These are phyloP conservation scores for Sphaerobolus stellatus DNA, from an alignment of 1,284 basidiomycete genomes.

Conservation along the genomic window DNA sequence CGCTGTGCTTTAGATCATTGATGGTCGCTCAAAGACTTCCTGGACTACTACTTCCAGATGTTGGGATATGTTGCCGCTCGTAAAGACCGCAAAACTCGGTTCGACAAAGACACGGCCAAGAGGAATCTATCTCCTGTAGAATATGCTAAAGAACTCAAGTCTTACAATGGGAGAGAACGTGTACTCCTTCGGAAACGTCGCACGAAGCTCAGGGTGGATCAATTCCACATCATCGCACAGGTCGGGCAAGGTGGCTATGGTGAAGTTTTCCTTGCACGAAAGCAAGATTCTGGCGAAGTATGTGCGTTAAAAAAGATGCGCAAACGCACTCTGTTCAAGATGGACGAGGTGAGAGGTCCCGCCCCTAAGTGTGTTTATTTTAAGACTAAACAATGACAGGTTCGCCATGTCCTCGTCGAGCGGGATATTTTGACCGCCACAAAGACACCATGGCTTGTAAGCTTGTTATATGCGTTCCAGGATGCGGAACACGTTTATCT, in stretches of 20 bases:
- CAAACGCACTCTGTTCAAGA: slow-evolving; percentile 90
- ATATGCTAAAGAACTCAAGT: slow-evolving; percentile 80
- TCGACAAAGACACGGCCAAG: slow-evolving; percentile 78
- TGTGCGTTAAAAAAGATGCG: slow-evolving; percentile 96
- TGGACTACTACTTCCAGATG: slow-evolving; percentile 93
- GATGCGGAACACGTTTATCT: slow-evolving; percentile 88
- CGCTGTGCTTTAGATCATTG: background rate
- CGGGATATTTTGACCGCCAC: slow-evolving; percentile 94
- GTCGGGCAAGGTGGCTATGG: slow-evolving; percentile 97
- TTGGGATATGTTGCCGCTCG: slow-evolving; percentile 84
- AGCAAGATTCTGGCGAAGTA: slow-evolving; percentile 89
- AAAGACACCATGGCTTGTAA: slow-evolving; percentile 93
- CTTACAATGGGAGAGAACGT: slow-evolving; percentile 89
- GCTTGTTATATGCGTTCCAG: slow-evolving; percentile 92
- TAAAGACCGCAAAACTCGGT: slow-evolving; percentile 77
- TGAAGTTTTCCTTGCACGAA: slow-evolving; percentile 90
- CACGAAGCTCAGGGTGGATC: slow-evolving; percentile 83
- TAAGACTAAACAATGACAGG: slow-evolving; percentile 40
- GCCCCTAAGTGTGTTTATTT: slow-evolving; percentile 7
- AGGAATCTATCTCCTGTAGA: slow-evolving; percentile 61
- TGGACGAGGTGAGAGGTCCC: slow-evolving; percentile 77
- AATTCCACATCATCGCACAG: slow-evolving; percentile 95
- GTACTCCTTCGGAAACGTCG: slow-evolving; percentile 85
- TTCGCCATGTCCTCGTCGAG: slow-evolving; percentile 94
- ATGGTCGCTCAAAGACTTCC: slow-evolving; percentile 62